Evolutionary conservation across 1,139 yeast genomes (phyloP).

Genomic region (Suhomyces panamericanus): DNA sequence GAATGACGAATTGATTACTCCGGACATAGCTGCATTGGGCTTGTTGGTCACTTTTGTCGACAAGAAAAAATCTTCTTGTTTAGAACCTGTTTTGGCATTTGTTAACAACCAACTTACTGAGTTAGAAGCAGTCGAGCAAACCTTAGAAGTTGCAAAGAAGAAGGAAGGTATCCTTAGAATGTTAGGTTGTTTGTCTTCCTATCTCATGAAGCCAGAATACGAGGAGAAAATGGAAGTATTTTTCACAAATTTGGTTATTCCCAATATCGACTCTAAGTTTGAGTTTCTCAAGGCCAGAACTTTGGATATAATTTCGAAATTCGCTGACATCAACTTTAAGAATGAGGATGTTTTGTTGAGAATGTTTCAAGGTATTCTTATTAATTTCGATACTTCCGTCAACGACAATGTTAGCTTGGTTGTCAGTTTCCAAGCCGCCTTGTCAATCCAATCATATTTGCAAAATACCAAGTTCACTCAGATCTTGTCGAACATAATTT

Average conservation of each 20-base stretch:
- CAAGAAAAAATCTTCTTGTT: slow-evolving; percentile 60
- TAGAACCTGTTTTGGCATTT: slow-evolving; percentile 66
- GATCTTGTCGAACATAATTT: slow-evolving; percentile 64
- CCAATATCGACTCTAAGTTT: slow-evolving; percentile 63
- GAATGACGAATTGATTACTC: slow-evolving; percentile 57
- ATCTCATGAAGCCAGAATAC: slow-evolving; percentile 55
- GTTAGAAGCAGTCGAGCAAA: slow-evolving; percentile 42
- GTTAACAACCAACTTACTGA: slow-evolving; percentile 55
- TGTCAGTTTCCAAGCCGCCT: slow-evolving; percentile 78
- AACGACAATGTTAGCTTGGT: slow-evolving; percentile 60
- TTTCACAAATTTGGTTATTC: slow-evolving; percentile 62
- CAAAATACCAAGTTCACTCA: slow-evolving; percentile 64
- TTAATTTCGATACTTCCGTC: slow-evolving; percentile 48
- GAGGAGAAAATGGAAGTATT: slow-evolving; percentile 68
- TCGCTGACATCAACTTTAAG: slow-evolving; percentile 62
- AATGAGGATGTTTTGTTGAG: slow-evolving; percentile 49
- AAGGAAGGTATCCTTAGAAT: slow-evolving; percentile 82
- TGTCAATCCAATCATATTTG: slow-evolving; percentile 81
- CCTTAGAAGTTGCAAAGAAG: slow-evolving; percentile 62
- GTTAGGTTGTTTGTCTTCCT: slow-evolving; percentile 68
- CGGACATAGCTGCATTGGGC: slow-evolving; percentile 69
- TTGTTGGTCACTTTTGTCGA: slow-evolving; percentile 65
- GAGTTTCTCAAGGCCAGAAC: slow-evolving; percentile 85
- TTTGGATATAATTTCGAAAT: slow-evolving; percentile 71
- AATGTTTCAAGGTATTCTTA: slow-evolving; percentile 67